These are phyloP conservation scores for Mortierella hygrophila DNA, from an alignment of 192 early-diverging fungal species.

Conservation along the genomic window DNA sequence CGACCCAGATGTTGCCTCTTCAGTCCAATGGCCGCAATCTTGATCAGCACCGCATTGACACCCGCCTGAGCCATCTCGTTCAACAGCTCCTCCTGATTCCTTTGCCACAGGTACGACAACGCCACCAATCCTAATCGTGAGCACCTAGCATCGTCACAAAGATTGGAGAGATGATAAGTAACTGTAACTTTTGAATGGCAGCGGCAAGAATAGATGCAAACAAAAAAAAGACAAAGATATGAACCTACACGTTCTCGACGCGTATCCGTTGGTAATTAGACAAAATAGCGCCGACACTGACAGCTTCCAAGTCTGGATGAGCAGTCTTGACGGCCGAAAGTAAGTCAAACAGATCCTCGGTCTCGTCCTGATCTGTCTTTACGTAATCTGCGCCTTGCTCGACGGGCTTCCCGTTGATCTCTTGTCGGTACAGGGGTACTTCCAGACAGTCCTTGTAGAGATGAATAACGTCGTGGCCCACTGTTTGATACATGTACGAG, in stretches of 20 bases:
- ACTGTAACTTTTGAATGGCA: neutral
- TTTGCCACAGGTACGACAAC: constrained; percentile 91
- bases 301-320: constrained; percentile 86
- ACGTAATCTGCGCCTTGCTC: constrained; percentile 76
- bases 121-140: constrained; percentile 86
- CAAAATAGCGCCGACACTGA: constrained; percentile 95
- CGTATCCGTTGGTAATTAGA: constrained; percentile 98
- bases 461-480: constrained; percentile 92
- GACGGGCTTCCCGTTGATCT: constrained; percentile 79
- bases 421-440: constrained; percentile 84
- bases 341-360: constrained; percentile 90
- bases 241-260: constrained; percentile 90
- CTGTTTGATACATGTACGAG: constrained; percentile 97
- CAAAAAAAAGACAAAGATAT: neutral
- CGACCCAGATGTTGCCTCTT: constrained; percentile 81
- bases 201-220: too few relatives aligned
- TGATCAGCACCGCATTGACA: constrained; percentile 89
- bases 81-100: constrained; percentile 86
- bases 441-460: constrained; percentile 87
- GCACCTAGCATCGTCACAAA: constrained; percentile 67
- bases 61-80: constrained; percentile 86
- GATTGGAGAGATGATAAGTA: neutral
- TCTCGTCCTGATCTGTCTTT: constrained; percentile 84
- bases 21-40: constrained; percentile 92
- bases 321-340: constrained; percentile 74